Evolutionary conservation across 345 rosid species (phyloP), one percentile per base, ranked within the genome.

Genomic region (Euphorbia peplus): DNA sequence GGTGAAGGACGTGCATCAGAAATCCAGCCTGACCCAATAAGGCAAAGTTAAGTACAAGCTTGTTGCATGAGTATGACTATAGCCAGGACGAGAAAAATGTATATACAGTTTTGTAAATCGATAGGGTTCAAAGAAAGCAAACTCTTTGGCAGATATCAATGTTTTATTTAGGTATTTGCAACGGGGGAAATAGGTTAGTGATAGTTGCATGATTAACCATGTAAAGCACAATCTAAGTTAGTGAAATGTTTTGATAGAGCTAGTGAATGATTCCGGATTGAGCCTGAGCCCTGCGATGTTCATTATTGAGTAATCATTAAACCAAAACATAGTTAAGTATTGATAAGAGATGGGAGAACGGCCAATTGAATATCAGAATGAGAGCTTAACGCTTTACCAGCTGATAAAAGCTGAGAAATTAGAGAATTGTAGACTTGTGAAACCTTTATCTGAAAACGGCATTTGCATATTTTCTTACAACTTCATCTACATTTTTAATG

Each of bases 1-100:
- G 95, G 91, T 52, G 64, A 37, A 26, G 89, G 87, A 22, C 81
- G 62, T 6, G 84, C 79, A 9, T 32, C 70, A 24, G 54, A 66
- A 52, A 32, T 32, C 3, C 37, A 32, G 37, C 6, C 24, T 47
- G 54, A 29, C 39, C n/a, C 16, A 1, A 16, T 11, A 2, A 37
- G 16, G n/a, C 22, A 37, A 7, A 15, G 19, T 16, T 5, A 59
- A 35, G 14, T 60, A n/a, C 10, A 6, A 32, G n/a, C 41, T 8
- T 10, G 39, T 19, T 0, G 39, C 61, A 57, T 8, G n/a, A 28
- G 3, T 1, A 30, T 29, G 24, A 37, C 64, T 39, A n/a, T n/a
- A n/a, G n/a, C n/a, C n/a, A n/a, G n/a, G n/a, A n/a, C n/a, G n/a
- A 32, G 63, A 62, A 41, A 19, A 42, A 5, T 41, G 66, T 63